Evolutionary conservation across 129 eudicot genomes (phyloP).

Genomic region (Kitagawia praeruptora): DNA sequence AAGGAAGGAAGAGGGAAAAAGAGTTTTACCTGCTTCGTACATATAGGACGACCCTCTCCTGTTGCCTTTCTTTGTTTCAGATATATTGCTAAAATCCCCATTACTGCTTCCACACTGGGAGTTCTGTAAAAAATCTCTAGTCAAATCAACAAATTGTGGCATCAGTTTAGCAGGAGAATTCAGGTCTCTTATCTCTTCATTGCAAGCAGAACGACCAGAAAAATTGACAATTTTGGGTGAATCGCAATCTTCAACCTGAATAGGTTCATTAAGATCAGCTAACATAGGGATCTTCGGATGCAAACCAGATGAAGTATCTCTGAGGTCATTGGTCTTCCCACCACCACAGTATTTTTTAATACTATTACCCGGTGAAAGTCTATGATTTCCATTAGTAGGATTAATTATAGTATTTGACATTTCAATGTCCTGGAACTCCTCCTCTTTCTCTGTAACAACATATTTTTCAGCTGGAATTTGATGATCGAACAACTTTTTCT

Average conservation of each 20-base stretch:
- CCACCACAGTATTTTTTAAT: constrained; percentile 9
- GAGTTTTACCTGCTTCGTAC: constrained; percentile 54
- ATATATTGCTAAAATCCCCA: constrained; percentile 23
- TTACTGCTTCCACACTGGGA: constrained; percentile 19
- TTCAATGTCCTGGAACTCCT: constrained; percentile 30
- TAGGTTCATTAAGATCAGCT: constrained; percentile 88
- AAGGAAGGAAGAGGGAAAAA: not conserved
- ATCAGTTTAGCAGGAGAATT: constrained; percentile 25
- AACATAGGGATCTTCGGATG: constrained; percentile 39
- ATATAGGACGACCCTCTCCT: constrained; percentile 52
- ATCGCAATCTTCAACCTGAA: constrained; percentile 37
- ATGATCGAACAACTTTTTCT: constrained; percentile 79
- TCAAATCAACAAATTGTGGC: constrained; percentile 28
- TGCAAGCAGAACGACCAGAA: constrained; percentile 19
- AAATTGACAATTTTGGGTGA: constrained; percentile 33
- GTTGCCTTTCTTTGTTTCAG: constrained; percentile 34
- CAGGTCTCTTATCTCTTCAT: constrained; percentile 13
- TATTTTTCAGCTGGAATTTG: constrained; percentile 75
- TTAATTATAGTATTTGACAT: constrained; percentile 23
- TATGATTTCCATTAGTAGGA: constrained; percentile 15
- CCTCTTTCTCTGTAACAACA: constrained; percentile 59
- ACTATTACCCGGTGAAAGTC: constrained; percentile 15
- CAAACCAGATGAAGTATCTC: constrained; percentile 32
- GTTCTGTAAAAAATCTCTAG: constrained; percentile 25
- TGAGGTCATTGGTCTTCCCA: constrained; percentile 9